These are phyloP conservation scores for Neltuma alba DNA, from an alignment of 306 rosid species.

Conservation along the genomic window DNA sequence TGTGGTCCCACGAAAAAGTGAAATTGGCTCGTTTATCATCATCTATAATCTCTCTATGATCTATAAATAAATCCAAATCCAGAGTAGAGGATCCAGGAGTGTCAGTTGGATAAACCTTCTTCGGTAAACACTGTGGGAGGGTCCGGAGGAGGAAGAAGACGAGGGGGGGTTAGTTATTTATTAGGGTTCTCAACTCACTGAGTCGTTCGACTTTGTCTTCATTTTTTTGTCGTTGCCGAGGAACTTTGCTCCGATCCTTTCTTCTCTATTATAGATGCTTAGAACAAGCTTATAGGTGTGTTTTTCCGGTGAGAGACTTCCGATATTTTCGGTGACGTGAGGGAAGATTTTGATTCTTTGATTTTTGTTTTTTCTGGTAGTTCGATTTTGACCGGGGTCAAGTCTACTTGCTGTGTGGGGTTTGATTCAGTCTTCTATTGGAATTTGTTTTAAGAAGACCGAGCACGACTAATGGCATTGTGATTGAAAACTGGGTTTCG, in stretches of 20 bases:
- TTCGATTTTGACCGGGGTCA: slow-evolving; percentile 49
- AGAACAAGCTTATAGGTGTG: not conserved
- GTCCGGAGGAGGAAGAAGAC: slow-evolving; percentile 10
- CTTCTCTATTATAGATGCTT: not conserved
- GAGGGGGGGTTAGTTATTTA: slow-evolving; percentile 25
- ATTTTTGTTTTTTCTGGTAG: slow-evolving; percentile 20
- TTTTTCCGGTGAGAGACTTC: slow-evolving; percentile 39
- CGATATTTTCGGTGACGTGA: slow-evolving; percentile 38
- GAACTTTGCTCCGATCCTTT: slow-evolving; percentile 16
- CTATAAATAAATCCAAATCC: slow-evolving; percentile 46
- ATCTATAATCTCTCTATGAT: no score
- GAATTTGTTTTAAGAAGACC: slow-evolving; percentile 22
- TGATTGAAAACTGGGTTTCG: slow-evolving; percentile 34
- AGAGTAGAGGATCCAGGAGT: slow-evolving; percentile 28
- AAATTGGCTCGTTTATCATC: not conserved
- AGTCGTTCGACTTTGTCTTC: slow-evolving; percentile 27
- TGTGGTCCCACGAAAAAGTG: not conserved
- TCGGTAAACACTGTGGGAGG: slow-evolving; percentile 30
- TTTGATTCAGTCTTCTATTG: slow-evolving; percentile 9
- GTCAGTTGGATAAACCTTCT: slow-evolving; percentile 34
- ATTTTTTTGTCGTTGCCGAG: not conserved
- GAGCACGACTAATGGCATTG: slow-evolving; percentile 13
- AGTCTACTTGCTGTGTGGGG: slow-evolving; percentile 10
- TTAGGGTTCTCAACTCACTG: slow-evolving; percentile 43
- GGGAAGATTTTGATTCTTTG: slow-evolving; percentile 24